phyloP scores from a whole-genome alignment of 2,329 filamentous ascomycete genomes.

The Cucurbitaria berberidis region DNA sequence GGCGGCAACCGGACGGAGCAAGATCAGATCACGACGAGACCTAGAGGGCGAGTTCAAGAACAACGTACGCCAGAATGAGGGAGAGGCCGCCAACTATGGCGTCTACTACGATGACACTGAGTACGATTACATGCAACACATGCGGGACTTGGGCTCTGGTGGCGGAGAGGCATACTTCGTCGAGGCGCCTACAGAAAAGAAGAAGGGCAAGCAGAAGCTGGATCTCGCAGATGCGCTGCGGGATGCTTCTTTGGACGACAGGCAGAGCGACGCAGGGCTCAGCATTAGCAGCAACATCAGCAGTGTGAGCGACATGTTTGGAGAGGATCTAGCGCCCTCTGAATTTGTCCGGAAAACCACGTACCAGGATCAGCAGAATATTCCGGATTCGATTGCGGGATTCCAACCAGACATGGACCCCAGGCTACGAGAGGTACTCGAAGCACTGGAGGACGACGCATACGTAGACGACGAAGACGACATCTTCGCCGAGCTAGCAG shows the following conservation, averaged over 20 bases:
- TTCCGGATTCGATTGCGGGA: conserved; percentile 88
- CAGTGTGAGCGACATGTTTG: conserved; percentile 63
- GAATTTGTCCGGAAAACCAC: conserved; percentile 78
- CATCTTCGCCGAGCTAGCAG: conserved; percentile 76
- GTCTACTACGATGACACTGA: conserved; percentile 93
- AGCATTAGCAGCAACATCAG: conserved; percentile 52
- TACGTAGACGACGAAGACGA: conserved; percentile 89
- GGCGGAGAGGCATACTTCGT: conserved; percentile 80
- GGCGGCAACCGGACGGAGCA: conserved; percentile 49
- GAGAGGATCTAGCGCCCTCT: conserved; percentile 76
- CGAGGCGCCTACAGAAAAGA: conserved; percentile 70
- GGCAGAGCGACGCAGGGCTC: conserved; percentile 51
- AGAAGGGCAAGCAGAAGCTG: conserved; percentile 77
- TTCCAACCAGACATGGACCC: conserved; percentile 99
- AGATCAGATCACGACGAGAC: conserved; percentile 74
- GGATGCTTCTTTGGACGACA: conserved; percentile 52
- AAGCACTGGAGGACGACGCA: conserved; percentile 93
- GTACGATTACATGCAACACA: conserved; percentile 99
- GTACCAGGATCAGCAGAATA: conserved; percentile 91
- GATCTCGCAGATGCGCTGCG: conserved; percentile 82
- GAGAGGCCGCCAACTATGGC: conserved; percentile 92
- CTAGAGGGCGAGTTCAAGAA: conserved; percentile 76
- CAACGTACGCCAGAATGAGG: conserved; percentile 83
- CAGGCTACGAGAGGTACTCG: conserved; percentile 83
- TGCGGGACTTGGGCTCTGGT: conserved; percentile 77